Base-by-base conservation (phyloP, 1,139 yeast species). In the Suhomyces guaymorum region DNA sequence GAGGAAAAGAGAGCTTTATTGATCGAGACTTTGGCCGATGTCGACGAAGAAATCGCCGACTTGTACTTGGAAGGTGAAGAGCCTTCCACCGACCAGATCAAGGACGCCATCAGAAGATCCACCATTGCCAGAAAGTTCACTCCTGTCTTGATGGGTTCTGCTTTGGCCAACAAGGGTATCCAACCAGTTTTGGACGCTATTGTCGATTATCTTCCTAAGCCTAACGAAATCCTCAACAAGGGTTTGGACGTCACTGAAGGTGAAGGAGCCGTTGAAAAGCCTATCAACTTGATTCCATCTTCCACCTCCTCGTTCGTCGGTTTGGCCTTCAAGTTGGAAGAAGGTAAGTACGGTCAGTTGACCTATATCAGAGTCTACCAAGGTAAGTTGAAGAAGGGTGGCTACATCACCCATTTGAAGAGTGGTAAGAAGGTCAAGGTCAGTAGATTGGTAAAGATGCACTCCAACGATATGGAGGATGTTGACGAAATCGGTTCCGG, bases 111-210 rank as follows among this genome's bases (percentile, higher is more conserved):
- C 49, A 83, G 98, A 63, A 80, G 97, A 55, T 79, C 97, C 35
- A 92, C 98, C n/a, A 90, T 92, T 64, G 95, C 90, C 24, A 81
- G 97, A 68, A 86, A 79, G 60, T 92, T 92, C 70, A 88, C 97
- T 15, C 98, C 98, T n/a, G 97, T 92, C 11, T 72, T 92, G 49
- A 92, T 92, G 97, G 98, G 98, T 22, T 88, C 97, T 34, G 98
- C 98, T 17, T 74, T 92, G 47, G 98, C 97, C 36, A 92, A 92
- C 66, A 85, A 83, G 50, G 96, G 97, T 63, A 75, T 92, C 44
- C 98, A 92, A 69, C 88, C 92, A 15, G 97, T 92, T 26, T 75
- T 92, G 51, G 97, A 92, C 61, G 92, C 97, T 26, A 96, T 92
- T 42, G 95, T 94, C 48, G 97, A 92, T 59, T 92, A 82, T 61